Percentiles rank a stretch among this genome's conserved stretches.
Evolutionary conservation across 768 basidiomycete genomes (phyloP).

Genomic region (Hygrocybe punicea): DNA sequence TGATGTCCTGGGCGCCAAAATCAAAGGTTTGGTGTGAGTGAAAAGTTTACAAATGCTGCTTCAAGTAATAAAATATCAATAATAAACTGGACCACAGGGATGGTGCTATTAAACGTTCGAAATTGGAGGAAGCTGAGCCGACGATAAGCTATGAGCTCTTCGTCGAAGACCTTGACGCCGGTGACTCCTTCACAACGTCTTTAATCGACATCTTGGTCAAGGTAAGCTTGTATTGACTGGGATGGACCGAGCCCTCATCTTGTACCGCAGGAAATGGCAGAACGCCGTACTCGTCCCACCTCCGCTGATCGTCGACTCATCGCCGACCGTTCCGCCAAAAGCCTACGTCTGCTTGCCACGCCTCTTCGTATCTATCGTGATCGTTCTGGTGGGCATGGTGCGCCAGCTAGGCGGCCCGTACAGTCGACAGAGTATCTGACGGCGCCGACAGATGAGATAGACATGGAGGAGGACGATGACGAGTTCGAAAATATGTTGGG

Average conservation of each 20-base stretch:
- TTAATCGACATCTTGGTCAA: constrained; percentile 75
- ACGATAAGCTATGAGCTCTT: constrained; percentile 71
- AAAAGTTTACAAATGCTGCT: background rate
- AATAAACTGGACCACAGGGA: constrained; percentile 40
- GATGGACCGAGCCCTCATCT: constrained; percentile 5
- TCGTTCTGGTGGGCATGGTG: constrained; percentile 31
- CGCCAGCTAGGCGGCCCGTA: constrained; percentile 36
- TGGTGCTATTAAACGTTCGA: constrained; percentile 67
- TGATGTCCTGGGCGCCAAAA: constrained; percentile 68
- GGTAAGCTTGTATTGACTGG: constrained; percentile 40
- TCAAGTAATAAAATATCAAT: background rate
- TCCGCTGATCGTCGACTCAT: constrained; percentile 58
- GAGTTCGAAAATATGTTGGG: constrained; percentile 49
- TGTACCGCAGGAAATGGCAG: constrained; percentile 65
- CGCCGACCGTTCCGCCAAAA: constrained; percentile 63
- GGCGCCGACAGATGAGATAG: constrained; percentile 54
- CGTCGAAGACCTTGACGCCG: constrained; percentile 71
- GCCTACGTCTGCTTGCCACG: constrained; percentile 54
- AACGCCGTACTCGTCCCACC: constrained; percentile 56
- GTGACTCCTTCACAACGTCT: constrained; percentile 76
- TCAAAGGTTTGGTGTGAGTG: constrained; percentile 70
- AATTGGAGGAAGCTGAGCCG: constrained; percentile 61
- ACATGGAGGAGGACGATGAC: constrained; percentile 67
- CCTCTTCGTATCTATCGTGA: constrained; percentile 53
- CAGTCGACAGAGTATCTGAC: constrained; percentile 52